Percentiles rank a stretch among this genome's conserved stretches.
phyloP scores from a whole-genome alignment of 148 eudicot species.

The Rhododendron kiyosumense region DNA sequence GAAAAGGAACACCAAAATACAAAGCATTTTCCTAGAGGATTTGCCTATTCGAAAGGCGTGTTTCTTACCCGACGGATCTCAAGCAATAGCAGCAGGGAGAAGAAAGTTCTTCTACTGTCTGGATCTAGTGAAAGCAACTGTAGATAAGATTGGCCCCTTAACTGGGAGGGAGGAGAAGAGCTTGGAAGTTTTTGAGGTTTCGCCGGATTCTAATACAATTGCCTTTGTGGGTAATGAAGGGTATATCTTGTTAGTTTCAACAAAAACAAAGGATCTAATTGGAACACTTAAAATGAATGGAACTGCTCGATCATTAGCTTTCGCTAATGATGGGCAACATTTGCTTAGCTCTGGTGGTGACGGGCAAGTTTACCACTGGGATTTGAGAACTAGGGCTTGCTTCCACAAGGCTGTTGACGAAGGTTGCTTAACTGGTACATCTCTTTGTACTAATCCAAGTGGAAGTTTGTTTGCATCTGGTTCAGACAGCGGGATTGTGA shows the following conservation, averaged over 20 bases:
- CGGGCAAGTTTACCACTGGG: slow-evolving; percentile 87
- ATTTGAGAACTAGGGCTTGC: slow-evolving; percentile 75
- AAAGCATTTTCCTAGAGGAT: slow-evolving; percentile 71
- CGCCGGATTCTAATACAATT: slow-evolving; percentile 86
- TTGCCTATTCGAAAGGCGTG: slow-evolving; percentile 73
- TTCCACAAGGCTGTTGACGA: slow-evolving; percentile 82
- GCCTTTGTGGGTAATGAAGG: slow-evolving; percentile 94
- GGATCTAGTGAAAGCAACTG: slow-evolving; percentile 65
- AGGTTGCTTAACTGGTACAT: slow-evolving; percentile 67
- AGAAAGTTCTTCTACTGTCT: slow-evolving; percentile 88
- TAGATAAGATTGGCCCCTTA: slow-evolving; percentile 74
- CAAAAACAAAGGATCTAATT: slow-evolving; percentile 78
- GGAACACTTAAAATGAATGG: slow-evolving; percentile 96
- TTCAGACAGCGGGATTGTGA: slow-evolving; percentile 76
- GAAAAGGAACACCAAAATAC: slow-evolving; percentile 67
- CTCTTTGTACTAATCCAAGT: slow-evolving; percentile 62
- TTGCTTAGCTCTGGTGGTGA: slow-evolving; percentile 90
- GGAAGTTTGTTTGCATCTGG: slow-evolving; percentile 87
- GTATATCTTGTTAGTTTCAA: slow-evolving; percentile 70
- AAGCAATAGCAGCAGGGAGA: slow-evolving; percentile 66
- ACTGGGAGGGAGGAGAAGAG: slow-evolving; percentile 92
- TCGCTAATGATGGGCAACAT: slow-evolving; percentile 57
- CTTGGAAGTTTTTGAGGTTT: slow-evolving; percentile 76
- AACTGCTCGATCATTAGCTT: slow-evolving; percentile 74
- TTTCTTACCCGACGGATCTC: slow-evolving; percentile 89